phyloP scores from a whole-genome alignment of 202 grass and related monocot genomes.

The Saccharum hybrid region DNA sequence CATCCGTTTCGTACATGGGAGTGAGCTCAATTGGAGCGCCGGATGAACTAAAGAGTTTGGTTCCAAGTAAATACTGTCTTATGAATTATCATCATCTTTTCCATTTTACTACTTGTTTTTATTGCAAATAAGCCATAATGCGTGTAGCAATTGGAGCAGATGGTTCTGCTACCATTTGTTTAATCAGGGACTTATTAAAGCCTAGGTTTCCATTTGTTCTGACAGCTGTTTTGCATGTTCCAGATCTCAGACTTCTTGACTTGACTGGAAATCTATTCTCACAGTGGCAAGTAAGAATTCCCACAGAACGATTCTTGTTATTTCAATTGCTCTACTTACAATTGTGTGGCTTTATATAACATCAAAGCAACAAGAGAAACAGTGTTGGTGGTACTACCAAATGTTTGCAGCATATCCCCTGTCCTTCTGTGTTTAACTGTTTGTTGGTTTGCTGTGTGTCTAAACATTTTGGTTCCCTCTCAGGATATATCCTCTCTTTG shows the following conservation, averaged over 20 bases:
- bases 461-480: slow-evolving; percentile 30
- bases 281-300: slow-evolving; percentile 73
- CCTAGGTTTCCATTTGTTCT: too few relatives aligned
- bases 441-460: slow-evolving; percentile 1
- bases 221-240: slow-evolving; percentile 50
- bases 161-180: neutral
- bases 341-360: neutral
- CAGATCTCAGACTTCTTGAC: slow-evolving; percentile 87
- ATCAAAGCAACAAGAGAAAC: neutral
- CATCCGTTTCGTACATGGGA: slow-evolving; percentile 74
- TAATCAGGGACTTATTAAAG: neutral
- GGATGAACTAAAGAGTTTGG: too few relatives aligned
- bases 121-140: neutral
- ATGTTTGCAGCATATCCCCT: slow-evolving; percentile 12
- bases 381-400: neutral
- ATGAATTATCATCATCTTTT: too few relatives aligned
- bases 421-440: neutral
- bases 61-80: too few relatives aligned
- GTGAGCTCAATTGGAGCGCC: slow-evolving; percentile 57
- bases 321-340: slow-evolving; percentile 10
- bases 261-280: slow-evolving; percentile 93
- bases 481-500: slow-evolving; percentile 84
- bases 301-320: neutral
- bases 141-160: neutral
- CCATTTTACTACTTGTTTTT: too few relatives aligned